phyloP scores from a whole-genome alignment of 495 filamentous ascomycete species.

The Chaetomium cochliodes region DNA sequence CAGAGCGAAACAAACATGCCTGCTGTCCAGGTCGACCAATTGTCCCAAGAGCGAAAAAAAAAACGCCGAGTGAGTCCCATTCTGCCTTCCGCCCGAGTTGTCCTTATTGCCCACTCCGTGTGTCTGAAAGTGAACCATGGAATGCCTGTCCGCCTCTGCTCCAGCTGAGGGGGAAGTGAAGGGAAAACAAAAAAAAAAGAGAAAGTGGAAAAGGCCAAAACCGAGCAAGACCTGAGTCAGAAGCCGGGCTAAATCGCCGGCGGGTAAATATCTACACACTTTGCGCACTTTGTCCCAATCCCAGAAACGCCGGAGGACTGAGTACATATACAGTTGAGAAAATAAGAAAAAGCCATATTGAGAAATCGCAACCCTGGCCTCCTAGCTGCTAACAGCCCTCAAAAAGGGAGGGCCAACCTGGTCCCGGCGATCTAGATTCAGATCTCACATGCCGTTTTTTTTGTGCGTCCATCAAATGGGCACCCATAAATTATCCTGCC shows the following conservation, averaged over 20 bases:
- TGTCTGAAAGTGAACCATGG: neutral
- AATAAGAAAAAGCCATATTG: neutral
- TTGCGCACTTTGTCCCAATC: constrained; percentile 12
- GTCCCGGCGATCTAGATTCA: neutral
- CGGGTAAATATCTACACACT: constrained; percentile 12
- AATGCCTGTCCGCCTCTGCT: neutral
- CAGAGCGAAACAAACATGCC: neutral
- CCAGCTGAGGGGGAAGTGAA: neutral
- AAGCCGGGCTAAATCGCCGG: neutral
- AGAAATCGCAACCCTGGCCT: neutral
- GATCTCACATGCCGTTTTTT: neutral
- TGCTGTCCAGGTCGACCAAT: neutral
- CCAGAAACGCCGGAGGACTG: constrained; percentile 10
- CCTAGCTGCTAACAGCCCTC: neutral
- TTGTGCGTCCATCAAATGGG: neutral
- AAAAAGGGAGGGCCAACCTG: neutral
- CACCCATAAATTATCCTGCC: neutral
- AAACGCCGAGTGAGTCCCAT: constrained; percentile 2
- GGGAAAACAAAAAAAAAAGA: neutral
- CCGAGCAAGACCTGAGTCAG: neutral
- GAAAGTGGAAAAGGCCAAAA: neutral
- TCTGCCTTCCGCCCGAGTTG: neutral
- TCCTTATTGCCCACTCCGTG: neutral
- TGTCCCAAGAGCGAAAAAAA: neutral
- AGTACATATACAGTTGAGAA: constrained; percentile 16